These are phyloP conservation scores for Cicer bijugum DNA, from an alignment of 306 rosid species.

Conservation along the genomic window DNA sequence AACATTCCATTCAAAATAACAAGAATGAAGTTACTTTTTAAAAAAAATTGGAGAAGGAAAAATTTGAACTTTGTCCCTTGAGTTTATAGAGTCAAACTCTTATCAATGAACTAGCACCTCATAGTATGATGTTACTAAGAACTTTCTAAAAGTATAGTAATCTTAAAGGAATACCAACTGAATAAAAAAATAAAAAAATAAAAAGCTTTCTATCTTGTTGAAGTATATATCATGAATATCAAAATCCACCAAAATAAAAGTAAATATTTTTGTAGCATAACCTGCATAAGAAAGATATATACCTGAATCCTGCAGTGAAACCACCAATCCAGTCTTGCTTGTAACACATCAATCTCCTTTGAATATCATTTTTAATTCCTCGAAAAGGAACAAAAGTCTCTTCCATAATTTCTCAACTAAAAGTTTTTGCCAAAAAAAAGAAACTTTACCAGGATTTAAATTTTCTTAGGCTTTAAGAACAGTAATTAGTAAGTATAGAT, in stretches of 20 bases:
- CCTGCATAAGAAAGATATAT: slow-evolving; percentile 37
- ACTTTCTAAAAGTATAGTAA: slow-evolving; percentile 19
- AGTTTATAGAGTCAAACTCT: too few species aligned
- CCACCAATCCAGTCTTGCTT: slow-evolving; percentile 80
- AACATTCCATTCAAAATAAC: slow-evolving; percentile 23
- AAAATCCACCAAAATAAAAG: slow-evolving; percentile 18
- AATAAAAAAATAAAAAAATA: not conserved
- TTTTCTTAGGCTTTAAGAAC: slow-evolving; percentile 38
- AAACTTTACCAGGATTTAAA: not conserved
- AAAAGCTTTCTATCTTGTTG: not conserved
- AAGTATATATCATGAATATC: not conserved
- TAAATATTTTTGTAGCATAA: not conserved
- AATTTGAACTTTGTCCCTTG: too few species aligned
- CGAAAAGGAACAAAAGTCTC: slow-evolving; percentile 77
- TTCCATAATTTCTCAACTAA: slow-evolving; percentile 53
- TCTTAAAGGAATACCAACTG: not conserved
- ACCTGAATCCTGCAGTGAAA: slow-evolving; percentile 69
- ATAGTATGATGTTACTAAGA: slow-evolving; percentile 3
- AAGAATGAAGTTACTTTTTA: slow-evolving; percentile 10
- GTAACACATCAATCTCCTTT: slow-evolving; percentile 66
- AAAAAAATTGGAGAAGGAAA: too few species aligned
- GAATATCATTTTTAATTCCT: slow-evolving; percentile 69
- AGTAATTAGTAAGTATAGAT: not conserved
- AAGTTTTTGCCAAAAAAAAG: not conserved
- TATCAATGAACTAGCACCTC: too few species aligned